A percentile compares a stretch with the other conserved stretches of the same genome.
phyloP scores from a whole-genome alignment of 1,139 yeast species.

The Candida pseudocylindracea region DNA sequence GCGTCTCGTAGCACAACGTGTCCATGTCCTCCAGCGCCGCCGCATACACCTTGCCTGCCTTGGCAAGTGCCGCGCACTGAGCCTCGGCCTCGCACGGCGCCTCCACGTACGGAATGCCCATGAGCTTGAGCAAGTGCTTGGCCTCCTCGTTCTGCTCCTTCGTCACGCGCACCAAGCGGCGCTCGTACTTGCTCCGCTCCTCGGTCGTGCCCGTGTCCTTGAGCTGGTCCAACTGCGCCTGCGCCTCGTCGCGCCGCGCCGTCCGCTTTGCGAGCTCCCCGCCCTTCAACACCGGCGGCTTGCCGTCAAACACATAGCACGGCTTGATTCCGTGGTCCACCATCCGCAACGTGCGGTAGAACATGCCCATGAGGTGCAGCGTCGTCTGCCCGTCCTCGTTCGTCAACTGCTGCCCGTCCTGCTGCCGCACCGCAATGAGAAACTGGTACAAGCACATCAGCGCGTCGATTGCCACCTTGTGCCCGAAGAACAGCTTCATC shows the following conservation, averaged over 20 bases:
- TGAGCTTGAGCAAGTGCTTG: constrained; percentile 46
- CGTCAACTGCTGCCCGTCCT: constrained; percentile 86
- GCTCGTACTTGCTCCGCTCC: constrained; percentile 55
- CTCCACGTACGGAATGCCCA: constrained; percentile 88
- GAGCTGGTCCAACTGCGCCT: constrained; percentile 42
- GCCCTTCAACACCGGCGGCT: constrained; percentile 79
- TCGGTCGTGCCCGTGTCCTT: constrained; percentile 68
- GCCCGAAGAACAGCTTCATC: constrained; percentile 69
- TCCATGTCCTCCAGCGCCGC: constrained; percentile 99
- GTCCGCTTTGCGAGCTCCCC: constrained; percentile 82
- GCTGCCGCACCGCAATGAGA: constrained; percentile 86
- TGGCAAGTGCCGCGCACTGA: constrained; percentile 87
- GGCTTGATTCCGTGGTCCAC: constrained; percentile 90
- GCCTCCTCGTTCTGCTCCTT: constrained; percentile 90
- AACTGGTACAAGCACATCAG: constrained; percentile 93
- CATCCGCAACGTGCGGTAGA: constrained; percentile 75
- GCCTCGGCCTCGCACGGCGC: constrained; percentile 99
- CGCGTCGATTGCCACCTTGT: constrained; percentile 82
- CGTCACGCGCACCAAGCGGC: constrained; percentile 76
- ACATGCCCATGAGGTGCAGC: constrained; percentile 87
- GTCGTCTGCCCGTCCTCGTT: constrained; percentile 86
- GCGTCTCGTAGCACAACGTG: constrained; percentile 80
- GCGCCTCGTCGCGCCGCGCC: constrained; percentile 67
- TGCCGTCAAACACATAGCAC: constrained; percentile 90
- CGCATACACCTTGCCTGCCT: constrained; percentile 75